A percentile compares a stretch with the other conserved stretches of the same genome.
These are phyloP conservation scores for Clonostachys sp. DNA, from an alignment of 2,329 filamentous ascomycete species.

Conservation along the genomic window DNA sequence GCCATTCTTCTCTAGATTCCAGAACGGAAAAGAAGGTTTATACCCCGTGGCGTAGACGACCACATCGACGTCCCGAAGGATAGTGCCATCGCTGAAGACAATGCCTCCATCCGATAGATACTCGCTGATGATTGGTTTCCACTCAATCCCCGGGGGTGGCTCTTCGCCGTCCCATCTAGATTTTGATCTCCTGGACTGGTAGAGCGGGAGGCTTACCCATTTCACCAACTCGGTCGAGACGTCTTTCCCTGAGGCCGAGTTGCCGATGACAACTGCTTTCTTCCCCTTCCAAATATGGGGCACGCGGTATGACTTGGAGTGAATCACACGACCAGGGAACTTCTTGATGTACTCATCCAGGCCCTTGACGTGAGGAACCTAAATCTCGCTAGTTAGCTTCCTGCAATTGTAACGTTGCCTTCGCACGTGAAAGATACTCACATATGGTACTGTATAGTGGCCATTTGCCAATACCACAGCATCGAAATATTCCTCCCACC, in stretches of 20 bases:
- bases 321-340: slow-evolving; percentile 32
- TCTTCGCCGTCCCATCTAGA: slow-evolving; percentile 44
- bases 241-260: slow-evolving; percentile 38
- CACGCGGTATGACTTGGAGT: slow-evolving; percentile 40
- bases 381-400: neutral
- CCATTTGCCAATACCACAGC: slow-evolving; percentile 37
- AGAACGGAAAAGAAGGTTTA: slow-evolving; percentile 37
- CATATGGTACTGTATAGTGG: slow-evolving; percentile 37
- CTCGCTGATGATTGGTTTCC: slow-evolving; percentile 46
- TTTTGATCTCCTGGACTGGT: slow-evolving; percentile 43
- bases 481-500: slow-evolving; percentile 49
- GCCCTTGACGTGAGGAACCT: slow-evolving; percentile 41
- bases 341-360: slow-evolving; percentile 28
- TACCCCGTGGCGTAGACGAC: slow-evolving; percentile 39
- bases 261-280: slow-evolving; percentile 32
- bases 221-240: slow-evolving; percentile 28
- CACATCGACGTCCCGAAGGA: slow-evolving; percentile 26
- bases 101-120: slow-evolving; percentile 36
- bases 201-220: slow-evolving; percentile 34
- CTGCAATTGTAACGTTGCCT: too few species aligned
- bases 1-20: slow-evolving; percentile 40
- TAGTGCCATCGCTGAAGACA: slow-evolving; percentile 29
- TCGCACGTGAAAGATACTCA: slow-evolving; percentile 15
- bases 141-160: slow-evolving; percentile 41
- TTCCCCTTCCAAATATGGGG: slow-evolving; percentile 22